Evolutionary conservation across 371 early-diverging fungal species (phyloP).

Genomic region (Nematocida homosporus): DNA sequence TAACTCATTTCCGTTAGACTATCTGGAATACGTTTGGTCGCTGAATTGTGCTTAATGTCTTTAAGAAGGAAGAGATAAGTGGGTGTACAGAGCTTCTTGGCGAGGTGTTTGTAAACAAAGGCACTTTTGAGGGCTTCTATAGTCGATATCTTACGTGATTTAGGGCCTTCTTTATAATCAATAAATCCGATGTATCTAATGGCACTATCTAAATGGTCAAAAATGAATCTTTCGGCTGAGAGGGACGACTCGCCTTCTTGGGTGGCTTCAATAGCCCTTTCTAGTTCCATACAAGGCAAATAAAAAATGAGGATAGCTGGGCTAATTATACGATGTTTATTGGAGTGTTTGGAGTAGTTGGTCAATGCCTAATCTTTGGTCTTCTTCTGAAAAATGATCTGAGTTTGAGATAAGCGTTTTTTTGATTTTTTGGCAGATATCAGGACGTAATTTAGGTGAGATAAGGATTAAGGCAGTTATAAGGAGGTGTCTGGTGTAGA

Average conservation of each 20-base stretch:
- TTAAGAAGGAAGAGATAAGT: constrained; percentile 42
- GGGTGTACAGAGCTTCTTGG: constrained; percentile 36
- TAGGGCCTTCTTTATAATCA: constrained; percentile 16
- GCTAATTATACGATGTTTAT: neutral
- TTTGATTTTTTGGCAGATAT: neutral
- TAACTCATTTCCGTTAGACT: constrained; percentile 12
- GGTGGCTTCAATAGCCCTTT: constrained; percentile 20
- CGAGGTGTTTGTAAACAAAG: constrained; percentile 12
- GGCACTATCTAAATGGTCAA: constrained; percentile 2
- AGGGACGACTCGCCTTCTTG: constrained; percentile 37
- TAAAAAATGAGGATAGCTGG: neutral
- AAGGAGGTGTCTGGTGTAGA: constrained; percentile 3
- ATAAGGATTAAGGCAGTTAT: neutral
- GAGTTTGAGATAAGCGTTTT: neutral
- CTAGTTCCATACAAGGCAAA: constrained; percentile 49
- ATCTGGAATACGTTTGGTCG: constrained; percentile 31
- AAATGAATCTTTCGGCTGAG: constrained; percentile 2
- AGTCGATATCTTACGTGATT: constrained; percentile 12
- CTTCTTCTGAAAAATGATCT: constrained; percentile 6
- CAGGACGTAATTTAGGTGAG: neutral
- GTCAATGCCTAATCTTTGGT: constrained; percentile 16
- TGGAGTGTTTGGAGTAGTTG: neutral
- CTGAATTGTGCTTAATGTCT: constrained; percentile 1
- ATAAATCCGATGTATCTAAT: constrained; percentile 23
- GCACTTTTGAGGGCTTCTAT: constrained; percentile 26